Evolutionary conservation across 176 grass and related monocot species (phyloP).

Genomic region (Hyparrhenia diplandra): DNA sequence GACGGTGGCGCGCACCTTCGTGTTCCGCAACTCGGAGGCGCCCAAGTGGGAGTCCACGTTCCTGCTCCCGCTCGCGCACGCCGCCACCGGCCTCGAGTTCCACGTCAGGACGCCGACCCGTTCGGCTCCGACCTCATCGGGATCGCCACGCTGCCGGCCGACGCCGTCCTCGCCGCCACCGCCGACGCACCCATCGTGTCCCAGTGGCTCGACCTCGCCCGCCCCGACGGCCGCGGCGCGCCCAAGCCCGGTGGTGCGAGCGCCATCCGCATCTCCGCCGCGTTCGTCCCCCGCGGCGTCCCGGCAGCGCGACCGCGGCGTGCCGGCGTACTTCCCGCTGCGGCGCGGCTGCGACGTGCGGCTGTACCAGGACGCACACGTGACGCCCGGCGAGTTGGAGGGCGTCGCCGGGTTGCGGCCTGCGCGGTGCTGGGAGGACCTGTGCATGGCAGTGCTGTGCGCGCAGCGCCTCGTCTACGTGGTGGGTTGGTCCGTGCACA

Average conservation of each 20-base stretch:
- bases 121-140: constrained; percentile 80
- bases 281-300: constrained; percentile 16
- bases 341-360: constrained; percentile 51
- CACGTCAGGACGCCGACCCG: constrained; percentile 67
- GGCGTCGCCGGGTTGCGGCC: constrained; percentile 21
- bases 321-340: constrained; percentile 54
- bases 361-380: constrained; percentile 87
- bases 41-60: constrained; percentile 43
- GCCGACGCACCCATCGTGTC: neutral
- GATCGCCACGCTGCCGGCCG: constrained; percentile 32
- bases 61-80: constrained; percentile 60
- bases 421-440: constrained; percentile 85
- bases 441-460: constrained; percentile 61
- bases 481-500: constrained; percentile 69
- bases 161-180: neutral
- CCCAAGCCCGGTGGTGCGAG: constrained; percentile 19
- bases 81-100: constrained; percentile 28
- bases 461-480: constrained; percentile 80
- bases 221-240: constrained; percentile 30
- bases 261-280: constrained; percentile 33
- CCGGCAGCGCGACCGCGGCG: neutral
- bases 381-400: constrained; percentile 8
- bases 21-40: constrained; percentile 56
- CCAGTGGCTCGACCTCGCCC: constrained; percentile 6
- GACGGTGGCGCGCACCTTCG: constrained; percentile 65